Evolutionary conservation across 148 eudicot species (phyloP).

Genomic region (Amaranthus hypochondriacus): DNA sequence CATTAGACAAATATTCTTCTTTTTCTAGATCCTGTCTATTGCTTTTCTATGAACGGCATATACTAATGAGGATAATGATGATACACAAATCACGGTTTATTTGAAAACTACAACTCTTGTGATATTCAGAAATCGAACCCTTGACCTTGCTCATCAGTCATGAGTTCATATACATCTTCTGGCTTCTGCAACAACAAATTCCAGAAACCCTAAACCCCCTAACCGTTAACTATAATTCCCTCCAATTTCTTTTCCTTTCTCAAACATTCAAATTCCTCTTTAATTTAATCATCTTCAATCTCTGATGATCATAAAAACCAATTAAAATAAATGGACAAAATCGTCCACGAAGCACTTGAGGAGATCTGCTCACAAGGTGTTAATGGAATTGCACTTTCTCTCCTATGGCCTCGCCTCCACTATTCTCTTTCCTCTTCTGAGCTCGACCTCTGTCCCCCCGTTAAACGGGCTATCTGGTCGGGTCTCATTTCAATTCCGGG

Average conservation of each 20-base stretch:
- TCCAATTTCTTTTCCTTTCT: background rate
- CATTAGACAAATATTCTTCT: no score
- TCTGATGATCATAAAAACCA: no score
- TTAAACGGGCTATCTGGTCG: slow-evolving; percentile 65
- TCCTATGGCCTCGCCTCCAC: slow-evolving; percentile 54
- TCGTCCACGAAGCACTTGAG: slow-evolving; percentile 58
- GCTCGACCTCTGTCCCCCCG: slow-evolving; percentile 33
- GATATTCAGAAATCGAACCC: no score
- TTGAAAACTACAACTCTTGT: no score
- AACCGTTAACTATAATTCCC: slow-evolving; percentile 15
- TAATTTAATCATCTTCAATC: background rate
- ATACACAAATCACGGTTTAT: no score
- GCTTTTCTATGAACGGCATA: no score
- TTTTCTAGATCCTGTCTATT: no score
- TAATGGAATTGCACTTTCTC: slow-evolving; percentile 44
- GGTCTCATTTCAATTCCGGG: slow-evolving; percentile 54
- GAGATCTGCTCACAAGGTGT: slow-evolving; percentile 59
- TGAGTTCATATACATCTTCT: no score
- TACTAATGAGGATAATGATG: no score
- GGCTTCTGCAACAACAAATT: no score
- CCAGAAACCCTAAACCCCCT: background rate
- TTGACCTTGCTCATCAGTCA: no score
- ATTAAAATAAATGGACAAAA: slow-evolving; percentile 45
- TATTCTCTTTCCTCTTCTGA: slow-evolving; percentile 42
- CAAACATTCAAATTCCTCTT: background rate